phyloP scores from a whole-genome alignment of 768 basidiomycete species.

The Plicaturopsis crispa region DNA sequence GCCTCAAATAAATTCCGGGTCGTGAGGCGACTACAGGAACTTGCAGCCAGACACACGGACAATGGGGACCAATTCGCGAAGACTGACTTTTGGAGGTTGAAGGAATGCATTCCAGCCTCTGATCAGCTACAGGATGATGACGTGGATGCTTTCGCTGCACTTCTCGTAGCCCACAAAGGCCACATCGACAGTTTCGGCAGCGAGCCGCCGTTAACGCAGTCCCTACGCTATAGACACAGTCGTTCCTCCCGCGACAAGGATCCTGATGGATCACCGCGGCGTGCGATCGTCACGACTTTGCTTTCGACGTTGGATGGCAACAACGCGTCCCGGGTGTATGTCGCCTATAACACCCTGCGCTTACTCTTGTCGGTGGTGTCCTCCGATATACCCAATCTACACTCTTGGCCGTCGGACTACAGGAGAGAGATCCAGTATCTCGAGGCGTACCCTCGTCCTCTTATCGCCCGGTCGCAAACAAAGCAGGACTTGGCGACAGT shows the following conservation, averaged over 20 bases:
- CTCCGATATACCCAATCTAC: slow-evolving; percentile 18
- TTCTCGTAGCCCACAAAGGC: slow-evolving; percentile 55
- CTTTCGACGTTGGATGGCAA: slow-evolving; percentile 52
- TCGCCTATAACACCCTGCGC: slow-evolving; percentile 62
- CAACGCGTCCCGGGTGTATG: slow-evolving; percentile 38
- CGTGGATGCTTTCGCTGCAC: slow-evolving; percentile 61
- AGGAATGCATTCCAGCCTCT: slow-evolving; percentile 59
- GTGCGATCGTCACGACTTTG: slow-evolving; percentile 45
- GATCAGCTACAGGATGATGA: slow-evolving; percentile 57
- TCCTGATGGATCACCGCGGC: slow-evolving; percentile 28
- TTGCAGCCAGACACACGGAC: slow-evolving; percentile 31
- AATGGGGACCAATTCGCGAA: slow-evolving; percentile 39
- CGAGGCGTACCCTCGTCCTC: slow-evolving; percentile 31
- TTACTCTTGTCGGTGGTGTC: slow-evolving; percentile 38
- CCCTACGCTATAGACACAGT: slow-evolving; percentile 31
- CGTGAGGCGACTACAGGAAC: slow-evolving; percentile 54
- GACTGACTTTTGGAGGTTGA: slow-evolving; percentile 78
- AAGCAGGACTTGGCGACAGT: too few relatives aligned
- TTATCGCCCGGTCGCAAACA: slow-evolving; percentile 23
- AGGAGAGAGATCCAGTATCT: slow-evolving; percentile 41
- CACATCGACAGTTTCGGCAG: slow-evolving; percentile 53
- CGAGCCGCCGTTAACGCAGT: slow-evolving; percentile 36
- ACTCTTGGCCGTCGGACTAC: slow-evolving; percentile 31
- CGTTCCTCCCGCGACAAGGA: slow-evolving; percentile 9
- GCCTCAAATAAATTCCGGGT: slow-evolving; percentile 72